These are phyloP conservation scores for Ascoidea asiatica DNA, from an alignment of 805 yeast genomes.

Conservation along the genomic window DNA sequence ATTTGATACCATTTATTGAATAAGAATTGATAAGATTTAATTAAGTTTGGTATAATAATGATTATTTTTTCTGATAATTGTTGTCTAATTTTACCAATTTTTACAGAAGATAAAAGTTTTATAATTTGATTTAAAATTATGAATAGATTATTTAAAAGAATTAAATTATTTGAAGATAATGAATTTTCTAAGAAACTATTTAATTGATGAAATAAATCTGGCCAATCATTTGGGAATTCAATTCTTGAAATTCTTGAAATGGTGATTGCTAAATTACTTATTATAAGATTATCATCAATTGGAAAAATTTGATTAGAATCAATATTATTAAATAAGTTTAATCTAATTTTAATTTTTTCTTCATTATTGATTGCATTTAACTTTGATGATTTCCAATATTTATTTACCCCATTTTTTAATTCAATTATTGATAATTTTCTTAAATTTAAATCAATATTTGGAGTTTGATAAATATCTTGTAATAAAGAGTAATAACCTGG, in stretches of 20 bases:
- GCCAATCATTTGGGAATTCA: constrained; percentile 88
- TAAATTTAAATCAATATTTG: constrained; percentile 43
- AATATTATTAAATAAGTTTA: constrained; percentile 36
- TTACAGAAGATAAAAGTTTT: constrained; percentile 58
- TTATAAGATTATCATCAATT: constrained; percentile 64
- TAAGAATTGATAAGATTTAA: constrained; percentile 42
- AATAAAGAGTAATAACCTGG: constrained; percentile 45
- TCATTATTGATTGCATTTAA: constrained; percentile 40
- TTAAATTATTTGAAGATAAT: constrained; percentile 28
- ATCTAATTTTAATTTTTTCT: constrained; percentile 55
- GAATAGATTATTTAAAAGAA: constrained; percentile 48
- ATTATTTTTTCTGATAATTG: constrained; percentile 68
- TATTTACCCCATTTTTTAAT: constrained; percentile 78
- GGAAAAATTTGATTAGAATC: constrained; percentile 44
- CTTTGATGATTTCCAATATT: constrained; percentile 68
- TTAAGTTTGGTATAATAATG: constrained; percentile 41
- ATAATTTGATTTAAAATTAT: constrained; percentile 64
- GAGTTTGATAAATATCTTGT: constrained; percentile 44
- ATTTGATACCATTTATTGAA: constrained; percentile 47
- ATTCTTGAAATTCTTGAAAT: constrained; percentile 63
- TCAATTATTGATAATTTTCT: constrained; percentile 84
- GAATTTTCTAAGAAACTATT: constrained; percentile 30
- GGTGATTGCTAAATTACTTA: constrained; percentile 77
- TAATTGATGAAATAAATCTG: constrained; percentile 56
- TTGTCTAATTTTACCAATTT: constrained; percentile 72